phyloP scores from a whole-genome alignment of 345 rosid genomes.

The Corchorus capsularis region DNA sequence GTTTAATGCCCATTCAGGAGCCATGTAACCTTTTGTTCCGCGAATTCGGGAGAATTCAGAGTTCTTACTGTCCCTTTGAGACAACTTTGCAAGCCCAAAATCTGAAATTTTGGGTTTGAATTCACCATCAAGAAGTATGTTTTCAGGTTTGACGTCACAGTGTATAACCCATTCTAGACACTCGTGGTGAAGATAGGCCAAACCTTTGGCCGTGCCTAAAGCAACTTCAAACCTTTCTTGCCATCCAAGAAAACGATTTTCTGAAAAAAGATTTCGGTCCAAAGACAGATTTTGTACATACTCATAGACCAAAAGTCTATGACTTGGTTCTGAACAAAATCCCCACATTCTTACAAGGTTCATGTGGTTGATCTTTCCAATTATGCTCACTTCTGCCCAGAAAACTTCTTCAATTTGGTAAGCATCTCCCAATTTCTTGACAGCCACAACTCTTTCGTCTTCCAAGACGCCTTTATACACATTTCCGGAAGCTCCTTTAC shows the following conservation, averaged over 20 bases:
- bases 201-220: constrained; percentile 57
- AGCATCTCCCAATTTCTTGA: constrained; percentile 48
- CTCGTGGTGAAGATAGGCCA: constrained; percentile 65
- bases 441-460: constrained; percentile 45
- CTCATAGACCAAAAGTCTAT: constrained; percentile 54
- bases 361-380: constrained; percentile 56
- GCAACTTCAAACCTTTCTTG: constrained; percentile 50
- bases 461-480: constrained; percentile 51
- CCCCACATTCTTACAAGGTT: constrained; percentile 61
- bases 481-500: constrained; percentile 53
- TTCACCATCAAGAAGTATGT: constrained; percentile 49
- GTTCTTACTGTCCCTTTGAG: constrained; percentile 21
- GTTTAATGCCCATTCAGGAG: constrained; percentile 36
- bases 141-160: constrained; percentile 68
- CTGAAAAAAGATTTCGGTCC: constrained; percentile 48
- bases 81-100: constrained; percentile 56
- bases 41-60: constrained; percentile 31
- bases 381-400: constrained; percentile 53
- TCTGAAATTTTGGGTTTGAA: constrained; percentile 56
- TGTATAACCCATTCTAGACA: constrained; percentile 62
- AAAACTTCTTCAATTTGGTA: constrained; percentile 50
- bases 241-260: constrained; percentile 40
- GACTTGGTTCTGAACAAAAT: constrained; percentile 45
- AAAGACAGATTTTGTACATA: constrained; percentile 46
- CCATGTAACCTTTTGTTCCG: constrained; percentile 41